These are phyloP conservation scores for Hypoxylon sp. DNA, from an alignment of 2,329 filamentous ascomycete species.

Conservation along the genomic window DNA sequence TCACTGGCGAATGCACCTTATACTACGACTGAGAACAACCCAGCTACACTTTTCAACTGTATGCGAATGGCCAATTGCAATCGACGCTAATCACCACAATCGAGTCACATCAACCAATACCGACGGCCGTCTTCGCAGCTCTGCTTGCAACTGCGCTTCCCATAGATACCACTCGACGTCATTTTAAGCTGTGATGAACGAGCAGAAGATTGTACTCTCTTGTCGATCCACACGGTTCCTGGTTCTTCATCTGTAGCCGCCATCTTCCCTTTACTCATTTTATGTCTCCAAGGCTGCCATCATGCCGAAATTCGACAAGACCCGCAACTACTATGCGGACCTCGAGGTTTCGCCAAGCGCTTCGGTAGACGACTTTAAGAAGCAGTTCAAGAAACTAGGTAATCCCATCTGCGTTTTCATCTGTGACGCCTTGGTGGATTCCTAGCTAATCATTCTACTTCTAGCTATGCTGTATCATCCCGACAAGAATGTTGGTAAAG, in stretches of 20 bases:
- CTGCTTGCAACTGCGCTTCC: neutral
- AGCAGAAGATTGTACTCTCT: constrained; percentile 3
- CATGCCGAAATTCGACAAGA: constrained; percentile 77
- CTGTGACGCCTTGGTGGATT: constrained; percentile 9
- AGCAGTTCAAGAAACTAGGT: constrained; percentile 87
- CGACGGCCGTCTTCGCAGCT: neutral
- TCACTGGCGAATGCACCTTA: constrained; percentile 2
- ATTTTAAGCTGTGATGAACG: constrained; percentile 32
- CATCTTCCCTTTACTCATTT: constrained; percentile 14
- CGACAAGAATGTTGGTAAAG: constrained; percentile 86
- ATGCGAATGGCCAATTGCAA: too few species aligned
- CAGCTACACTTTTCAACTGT: neutral
- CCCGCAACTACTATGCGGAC: constrained; percentile 86
- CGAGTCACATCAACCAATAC: neutral
- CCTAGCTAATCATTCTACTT: constrained; percentile 43
- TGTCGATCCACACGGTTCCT: constrained; percentile 19
- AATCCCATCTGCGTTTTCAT: constrained; percentile 32
- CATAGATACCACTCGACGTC: neutral
- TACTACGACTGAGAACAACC: constrained; percentile 11
- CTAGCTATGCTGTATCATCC: constrained; percentile 87
- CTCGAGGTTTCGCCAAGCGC: constrained; percentile 77
- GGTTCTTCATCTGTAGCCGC: constrained; percentile 22
- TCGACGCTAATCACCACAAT: constrained; percentile 7
- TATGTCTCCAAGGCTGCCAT: constrained; percentile 48
- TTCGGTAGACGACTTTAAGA: constrained; percentile 81